Conservation (phyloP, 148 eudicot species). For the Fagopyrum esculentum region DNA sequence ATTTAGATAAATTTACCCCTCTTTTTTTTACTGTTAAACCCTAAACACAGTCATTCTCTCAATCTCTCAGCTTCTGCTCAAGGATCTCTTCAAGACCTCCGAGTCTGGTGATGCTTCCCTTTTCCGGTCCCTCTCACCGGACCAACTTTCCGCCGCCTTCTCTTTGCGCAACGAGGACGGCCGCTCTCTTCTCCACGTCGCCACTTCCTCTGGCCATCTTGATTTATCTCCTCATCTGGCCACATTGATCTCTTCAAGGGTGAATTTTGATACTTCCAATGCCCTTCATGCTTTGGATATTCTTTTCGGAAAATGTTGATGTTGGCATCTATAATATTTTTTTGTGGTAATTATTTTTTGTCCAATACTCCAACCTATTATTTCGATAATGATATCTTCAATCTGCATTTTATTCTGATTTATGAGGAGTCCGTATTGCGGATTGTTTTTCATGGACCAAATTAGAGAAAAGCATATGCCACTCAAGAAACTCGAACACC, state of each 20-base stretch:
- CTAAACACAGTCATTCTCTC: no score
- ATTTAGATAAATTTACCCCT: no score
- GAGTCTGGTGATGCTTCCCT: slow-evolving; percentile 52
- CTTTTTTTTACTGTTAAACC: no score
- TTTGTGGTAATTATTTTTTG: slow-evolving; percentile 47
- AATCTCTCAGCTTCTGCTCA: no score
- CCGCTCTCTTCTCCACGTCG: slow-evolving; percentile 90
- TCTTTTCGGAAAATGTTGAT: slow-evolving; percentile 55
- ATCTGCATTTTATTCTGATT: slow-evolving; percentile 1
- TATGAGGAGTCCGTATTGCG: slow-evolving; percentile 17
- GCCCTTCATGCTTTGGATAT: slow-evolving; percentile 61
- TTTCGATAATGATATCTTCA: slow-evolving; percentile 8
- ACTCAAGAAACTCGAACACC: slow-evolving; percentile 59
- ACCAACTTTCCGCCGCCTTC: slow-evolving; percentile 38
- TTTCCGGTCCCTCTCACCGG: slow-evolving; percentile 47
- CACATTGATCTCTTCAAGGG: no score
- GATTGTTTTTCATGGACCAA: slow-evolving; percentile 65
- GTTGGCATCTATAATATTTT: slow-evolving; percentile 66
- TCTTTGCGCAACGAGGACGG: slow-evolving; percentile 80
- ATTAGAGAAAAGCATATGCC: slow-evolving; percentile 45
- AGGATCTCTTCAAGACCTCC: slow-evolving; percentile 73
- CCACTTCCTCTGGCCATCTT: slow-evolving; percentile 45
- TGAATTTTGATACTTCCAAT: slow-evolving; percentile 44
- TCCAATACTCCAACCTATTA: not conserved
- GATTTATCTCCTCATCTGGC: slow-evolving; percentile 26